A percentile compares a stretch with the other conserved stretches of the same genome.
Conservation (phyloP, 2,329 filamentous ascomycete genomes). For the Aspergillus pseudoterreus region DNA sequence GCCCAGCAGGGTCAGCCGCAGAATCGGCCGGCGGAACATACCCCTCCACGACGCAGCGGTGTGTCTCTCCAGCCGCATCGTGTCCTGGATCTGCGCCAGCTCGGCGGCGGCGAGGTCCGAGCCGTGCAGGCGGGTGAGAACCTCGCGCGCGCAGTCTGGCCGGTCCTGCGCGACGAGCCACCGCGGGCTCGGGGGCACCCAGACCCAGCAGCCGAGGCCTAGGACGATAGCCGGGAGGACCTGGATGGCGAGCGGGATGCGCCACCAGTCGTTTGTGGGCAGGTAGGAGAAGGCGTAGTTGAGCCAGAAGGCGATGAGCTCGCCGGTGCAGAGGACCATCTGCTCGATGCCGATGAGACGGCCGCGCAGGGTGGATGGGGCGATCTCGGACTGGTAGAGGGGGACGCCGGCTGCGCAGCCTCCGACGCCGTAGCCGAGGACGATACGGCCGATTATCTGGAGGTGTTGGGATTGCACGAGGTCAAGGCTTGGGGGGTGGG, state of each 20-base stretch:
- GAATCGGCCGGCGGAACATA: neutral
- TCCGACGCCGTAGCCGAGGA: slow-evolving; percentile 12
- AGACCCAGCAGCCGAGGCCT: slow-evolving; percentile 7
- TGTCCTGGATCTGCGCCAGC: slow-evolving; percentile 15
- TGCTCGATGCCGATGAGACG: slow-evolving; percentile 12
- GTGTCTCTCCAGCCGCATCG: slow-evolving; percentile 3
- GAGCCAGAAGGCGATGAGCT: slow-evolving; percentile 17
- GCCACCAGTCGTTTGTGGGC: slow-evolving; percentile 16
- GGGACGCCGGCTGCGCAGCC: slow-evolving; percentile 16
- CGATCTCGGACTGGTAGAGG: slow-evolving; percentile 18
- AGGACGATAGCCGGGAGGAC: slow-evolving; percentile 16
- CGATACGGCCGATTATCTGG: slow-evolving; percentile 15
- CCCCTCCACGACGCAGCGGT: slow-evolving; percentile 1
- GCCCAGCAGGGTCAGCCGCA: slow-evolving; percentile 14
- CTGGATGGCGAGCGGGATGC: slow-evolving; percentile 17
- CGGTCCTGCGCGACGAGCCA: slow-evolving; percentile 19
- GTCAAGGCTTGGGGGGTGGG: neutral
- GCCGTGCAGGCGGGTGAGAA: slow-evolving; percentile 17
- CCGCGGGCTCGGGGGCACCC: slow-evolving; percentile 16
- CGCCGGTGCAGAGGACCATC: slow-evolving; percentile 16
- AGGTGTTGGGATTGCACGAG: neutral
- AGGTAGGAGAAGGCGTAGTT: slow-evolving; percentile 16
- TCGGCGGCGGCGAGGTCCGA: slow-evolving; percentile 13
- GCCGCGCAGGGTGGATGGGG: slow-evolving; percentile 15
- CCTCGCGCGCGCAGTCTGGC: slow-evolving; percentile 16